Evolutionary conservation across 1,284 basidiomycete species (phyloP).

Genomic region (Cystobasidium sp.): DNA sequence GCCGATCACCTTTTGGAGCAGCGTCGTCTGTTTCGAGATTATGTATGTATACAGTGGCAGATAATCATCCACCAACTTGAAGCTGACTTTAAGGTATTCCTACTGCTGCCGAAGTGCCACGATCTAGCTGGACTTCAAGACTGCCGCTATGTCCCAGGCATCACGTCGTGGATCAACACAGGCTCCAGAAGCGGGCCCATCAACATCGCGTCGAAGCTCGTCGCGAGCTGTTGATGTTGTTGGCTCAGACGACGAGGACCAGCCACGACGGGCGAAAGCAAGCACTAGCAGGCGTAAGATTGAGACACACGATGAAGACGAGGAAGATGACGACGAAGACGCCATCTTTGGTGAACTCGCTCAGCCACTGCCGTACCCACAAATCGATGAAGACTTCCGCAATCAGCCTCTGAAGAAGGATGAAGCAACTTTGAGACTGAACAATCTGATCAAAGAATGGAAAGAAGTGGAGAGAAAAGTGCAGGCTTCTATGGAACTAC

Average conservation of each 20-base stretch:
- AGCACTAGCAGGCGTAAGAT: not conserved
- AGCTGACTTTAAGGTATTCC: no score
- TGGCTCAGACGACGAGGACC: conserved; percentile 27
- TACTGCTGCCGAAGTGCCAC: no score
- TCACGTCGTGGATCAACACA: conserved; percentile 3
- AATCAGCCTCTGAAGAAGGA: conserved; percentile 26
- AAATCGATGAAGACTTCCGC: conserved; percentile 16
- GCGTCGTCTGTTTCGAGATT: not conserved
- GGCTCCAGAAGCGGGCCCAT: conserved; percentile 8
- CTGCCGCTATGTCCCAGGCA: not conserved
- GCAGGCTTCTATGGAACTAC: not conserved
- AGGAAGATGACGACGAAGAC: not conserved
- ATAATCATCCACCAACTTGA: not conserved
- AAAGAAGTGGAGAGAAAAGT: conserved; percentile 15
- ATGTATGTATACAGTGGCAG: no score
- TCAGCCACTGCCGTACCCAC: conserved; percentile 3
- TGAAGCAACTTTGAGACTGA: conserved; percentile 13
- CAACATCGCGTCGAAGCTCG: conserved; percentile 23
- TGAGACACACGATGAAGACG: not conserved
- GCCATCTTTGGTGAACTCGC: conserved; percentile 18
- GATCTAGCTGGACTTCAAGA: no score
- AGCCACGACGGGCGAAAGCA: not conserved
- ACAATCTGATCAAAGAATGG: conserved; percentile 27
- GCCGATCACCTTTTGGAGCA: conserved; percentile 5
- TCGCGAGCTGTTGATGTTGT: conserved; percentile 3